Conservation (phyloP, 1,139 yeast genomes). For the Geotrichum klebahnii region DNA sequence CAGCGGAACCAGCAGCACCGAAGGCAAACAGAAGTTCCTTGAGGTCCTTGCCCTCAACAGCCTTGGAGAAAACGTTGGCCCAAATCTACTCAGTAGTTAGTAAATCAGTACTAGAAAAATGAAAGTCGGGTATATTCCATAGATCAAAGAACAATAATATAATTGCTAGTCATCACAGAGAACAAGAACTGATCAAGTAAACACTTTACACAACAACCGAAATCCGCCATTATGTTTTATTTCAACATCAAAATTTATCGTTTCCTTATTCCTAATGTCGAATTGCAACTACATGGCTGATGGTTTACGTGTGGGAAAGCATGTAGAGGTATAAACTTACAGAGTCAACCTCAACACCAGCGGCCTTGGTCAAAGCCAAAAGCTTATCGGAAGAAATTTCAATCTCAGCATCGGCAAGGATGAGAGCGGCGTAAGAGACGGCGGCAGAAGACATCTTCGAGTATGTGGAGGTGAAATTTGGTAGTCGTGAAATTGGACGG, state of each 20-base stretch:
- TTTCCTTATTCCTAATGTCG: too few species aligned
- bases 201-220: too few species aligned
- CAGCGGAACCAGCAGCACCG: constrained; percentile 65
- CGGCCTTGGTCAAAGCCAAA: constrained; percentile 76
- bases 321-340: constrained; percentile 45
- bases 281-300: too few species aligned
- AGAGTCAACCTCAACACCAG: constrained; percentile 78
- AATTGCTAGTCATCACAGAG: too few species aligned
- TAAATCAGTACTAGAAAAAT: too few species aligned
- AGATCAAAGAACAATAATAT: too few species aligned
- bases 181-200: too few species aligned
- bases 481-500: not conserved
- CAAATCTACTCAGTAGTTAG: constrained; percentile 54
- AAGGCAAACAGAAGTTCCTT: constrained; percentile 84
- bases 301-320: too few species aligned
- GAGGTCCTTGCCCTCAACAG: constrained; percentile 93
- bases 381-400: constrained; percentile 89
- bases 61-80: constrained; percentile 95
- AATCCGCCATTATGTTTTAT: too few species aligned
- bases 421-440: constrained; percentile 71
- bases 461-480: constrained; percentile 11
- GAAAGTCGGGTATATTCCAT: too few species aligned
- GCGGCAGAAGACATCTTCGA: constrained; percentile 37
- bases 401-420: constrained; percentile 92
- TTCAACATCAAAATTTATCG: too few species aligned